Conservation (phyloP, 2,329 filamentous ascomycete genomes). For the Sclerotinia spermophila region DNA sequence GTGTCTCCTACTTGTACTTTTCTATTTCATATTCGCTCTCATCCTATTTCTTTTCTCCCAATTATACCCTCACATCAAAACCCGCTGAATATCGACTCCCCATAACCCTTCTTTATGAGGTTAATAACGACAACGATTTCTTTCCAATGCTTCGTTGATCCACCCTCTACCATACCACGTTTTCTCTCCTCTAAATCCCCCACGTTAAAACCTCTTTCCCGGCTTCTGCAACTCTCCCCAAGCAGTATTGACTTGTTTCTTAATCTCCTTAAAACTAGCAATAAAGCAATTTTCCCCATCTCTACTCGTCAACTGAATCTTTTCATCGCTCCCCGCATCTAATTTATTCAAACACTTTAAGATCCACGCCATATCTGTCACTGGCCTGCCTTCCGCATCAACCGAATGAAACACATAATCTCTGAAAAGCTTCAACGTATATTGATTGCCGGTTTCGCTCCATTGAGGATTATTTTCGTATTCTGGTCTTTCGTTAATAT, state of each 20-base stretch:
- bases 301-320: conserved; percentile 77
- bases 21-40: neutral
- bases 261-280: conserved; percentile 86
- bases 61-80: neutral
- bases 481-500: conserved; percentile 87
- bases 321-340: conserved; percentile 85
- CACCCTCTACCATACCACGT: neutral
- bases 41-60: neutral
- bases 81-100: neutral
- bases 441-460: conserved; percentile 90
- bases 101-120: neutral
- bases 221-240: conserved; percentile 51
- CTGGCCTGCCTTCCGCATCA: conserved; percentile 76
- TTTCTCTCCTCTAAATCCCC: neutral
- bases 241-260: conserved; percentile 55
- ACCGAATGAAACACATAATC: conserved; percentile 98
- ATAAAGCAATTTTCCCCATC: conserved; percentile 89
- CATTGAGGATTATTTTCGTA: conserved; percentile 73
- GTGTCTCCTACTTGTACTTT: conserved; percentile 1
- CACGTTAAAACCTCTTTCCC: conserved; percentile 11
- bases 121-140: neutral
- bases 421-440: conserved; percentile 89
- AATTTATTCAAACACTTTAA: conserved; percentile 85
- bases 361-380: conserved; percentile 84
- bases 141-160: neutral